Evolutionary conservation across 2,329 filamentous ascomycete genomes (phyloP).

Genomic region (Arthrobotrys iridis): DNA sequence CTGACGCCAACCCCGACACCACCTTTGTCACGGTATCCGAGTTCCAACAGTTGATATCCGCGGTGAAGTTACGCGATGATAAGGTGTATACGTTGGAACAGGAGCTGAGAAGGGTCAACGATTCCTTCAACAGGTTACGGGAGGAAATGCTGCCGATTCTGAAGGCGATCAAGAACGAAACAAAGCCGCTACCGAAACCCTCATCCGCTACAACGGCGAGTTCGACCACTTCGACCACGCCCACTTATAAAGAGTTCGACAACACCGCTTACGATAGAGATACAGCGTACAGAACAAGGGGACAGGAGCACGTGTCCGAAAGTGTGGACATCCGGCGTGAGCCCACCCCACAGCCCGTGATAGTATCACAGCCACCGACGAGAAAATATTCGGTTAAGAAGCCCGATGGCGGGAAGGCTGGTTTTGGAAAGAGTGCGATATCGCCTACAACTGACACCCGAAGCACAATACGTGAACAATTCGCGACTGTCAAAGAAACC

Average conservation of each 20-base stretch:
- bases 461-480: constrained; percentile 49
- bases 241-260: constrained; percentile 51
- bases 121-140: constrained; percentile 86
- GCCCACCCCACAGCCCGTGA: constrained; percentile 41
- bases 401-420: constrained; percentile 8
- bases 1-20: constrained; percentile 68
- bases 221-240: constrained; percentile 36
- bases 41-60: constrained; percentile 87
- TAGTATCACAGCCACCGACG: constrained; percentile 44
- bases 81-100: constrained; percentile 84
- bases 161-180: constrained; percentile 88
- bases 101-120: constrained; percentile 82
- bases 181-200: constrained; percentile 78
- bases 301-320: constrained; percentile 17
- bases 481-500: constrained; percentile 39
- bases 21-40: constrained; percentile 67
- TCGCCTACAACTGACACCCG: constrained; percentile 38
- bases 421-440: constrained; percentile 37
- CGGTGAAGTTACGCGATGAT: constrained; percentile 88
- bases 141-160: constrained; percentile 92
- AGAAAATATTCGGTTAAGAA: constrained; percentile 52
- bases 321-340: constrained; percentile 48
- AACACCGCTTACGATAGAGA: constrained; percentile 28
- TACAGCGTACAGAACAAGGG: constrained; percentile 11
- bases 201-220: constrained; percentile 28